These are phyloP conservation scores for Dichotomopilus funicola DNA, from an alignment of 2,329 filamentous ascomycete genomes.

Conservation along the genomic window DNA sequence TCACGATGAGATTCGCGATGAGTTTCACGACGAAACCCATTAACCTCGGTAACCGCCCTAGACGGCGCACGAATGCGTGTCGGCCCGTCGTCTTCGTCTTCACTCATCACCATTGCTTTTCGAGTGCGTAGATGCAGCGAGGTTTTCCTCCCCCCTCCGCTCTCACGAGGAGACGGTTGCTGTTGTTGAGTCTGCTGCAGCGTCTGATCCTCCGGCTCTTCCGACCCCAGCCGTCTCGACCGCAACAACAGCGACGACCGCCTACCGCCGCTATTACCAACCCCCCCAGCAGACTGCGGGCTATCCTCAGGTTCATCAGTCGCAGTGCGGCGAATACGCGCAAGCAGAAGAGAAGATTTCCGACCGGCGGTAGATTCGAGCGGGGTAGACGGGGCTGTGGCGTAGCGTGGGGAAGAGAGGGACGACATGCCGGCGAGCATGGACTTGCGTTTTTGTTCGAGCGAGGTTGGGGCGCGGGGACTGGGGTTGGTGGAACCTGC, in stretches of 20 bases:
- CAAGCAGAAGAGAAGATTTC: conserved; percentile 45
- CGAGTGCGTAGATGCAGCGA: conserved; percentile 43
- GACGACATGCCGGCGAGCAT: conserved; percentile 38
- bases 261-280: conserved; percentile 30
- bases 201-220: conserved; percentile 38
- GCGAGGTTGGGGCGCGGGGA: conserved; percentile 40
- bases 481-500: conserved; percentile 21
- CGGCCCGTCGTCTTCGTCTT: conserved; percentile 47
- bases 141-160: conserved; percentile 36
- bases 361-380: conserved; percentile 37
- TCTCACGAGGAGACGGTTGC: conserved; percentile 16
- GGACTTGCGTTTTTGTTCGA: conserved; percentile 47
- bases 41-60: conserved; percentile 51
- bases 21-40: conserved; percentile 26
- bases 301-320: conserved; percentile 45
- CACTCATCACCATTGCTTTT: conserved; percentile 35
- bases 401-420: conserved; percentile 39
- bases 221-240: conserved; percentile 39
- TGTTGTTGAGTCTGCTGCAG: too few species aligned
- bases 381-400: conserved; percentile 34
- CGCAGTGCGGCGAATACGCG: conserved; percentile 39
- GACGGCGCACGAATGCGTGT: conserved; percentile 50
- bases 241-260: conserved; percentile 46
- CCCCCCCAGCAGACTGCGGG: neutral
- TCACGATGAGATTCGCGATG: too few species aligned